phyloP scores from a whole-genome alignment of 2,329 filamentous ascomycete genomes.

The Sclerotinia glacialis region DNA sequence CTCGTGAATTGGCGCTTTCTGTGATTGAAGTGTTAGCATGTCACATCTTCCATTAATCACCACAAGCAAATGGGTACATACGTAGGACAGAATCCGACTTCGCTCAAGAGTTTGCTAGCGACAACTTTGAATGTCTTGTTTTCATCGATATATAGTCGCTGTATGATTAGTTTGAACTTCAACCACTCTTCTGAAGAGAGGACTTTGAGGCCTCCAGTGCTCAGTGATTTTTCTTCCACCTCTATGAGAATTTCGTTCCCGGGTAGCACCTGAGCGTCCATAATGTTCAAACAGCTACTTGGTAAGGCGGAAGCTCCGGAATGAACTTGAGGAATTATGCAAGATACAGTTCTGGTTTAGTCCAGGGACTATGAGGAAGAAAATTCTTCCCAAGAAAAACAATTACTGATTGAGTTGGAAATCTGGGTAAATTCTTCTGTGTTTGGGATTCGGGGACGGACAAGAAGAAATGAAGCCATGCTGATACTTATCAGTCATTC shows the following conservation, averaged over 20 bases:
- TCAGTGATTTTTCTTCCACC: neutral
- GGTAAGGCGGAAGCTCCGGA: neutral
- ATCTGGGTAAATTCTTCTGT: neutral
- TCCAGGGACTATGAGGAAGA: neutral
- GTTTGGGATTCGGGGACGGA: neutral
- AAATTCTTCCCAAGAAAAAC: no score
- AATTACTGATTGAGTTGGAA: neutral
- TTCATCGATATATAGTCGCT: constrained; percentile 1
- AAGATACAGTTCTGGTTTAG: neutral
- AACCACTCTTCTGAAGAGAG: constrained; percentile 5
- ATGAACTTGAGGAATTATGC: neutral
- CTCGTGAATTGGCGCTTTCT: constrained; percentile 16
- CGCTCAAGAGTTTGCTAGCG: neutral
- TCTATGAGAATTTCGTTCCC: neutral
- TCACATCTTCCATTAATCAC: neutral
- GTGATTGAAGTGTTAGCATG: neutral
- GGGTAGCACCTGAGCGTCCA: neutral
- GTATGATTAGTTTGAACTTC: constrained; percentile 9
- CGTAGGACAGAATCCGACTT: neutral
- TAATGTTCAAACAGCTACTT: neutral
- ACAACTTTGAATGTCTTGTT: neutral
- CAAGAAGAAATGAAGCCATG: neutral
- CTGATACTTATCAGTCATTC: neutral
- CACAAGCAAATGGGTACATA: neutral
- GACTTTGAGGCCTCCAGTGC: neutral